Evolutionary conservation across 2,329 filamentous ascomycete genomes (phyloP).

Genomic region (Chaetomium sp.): DNA sequence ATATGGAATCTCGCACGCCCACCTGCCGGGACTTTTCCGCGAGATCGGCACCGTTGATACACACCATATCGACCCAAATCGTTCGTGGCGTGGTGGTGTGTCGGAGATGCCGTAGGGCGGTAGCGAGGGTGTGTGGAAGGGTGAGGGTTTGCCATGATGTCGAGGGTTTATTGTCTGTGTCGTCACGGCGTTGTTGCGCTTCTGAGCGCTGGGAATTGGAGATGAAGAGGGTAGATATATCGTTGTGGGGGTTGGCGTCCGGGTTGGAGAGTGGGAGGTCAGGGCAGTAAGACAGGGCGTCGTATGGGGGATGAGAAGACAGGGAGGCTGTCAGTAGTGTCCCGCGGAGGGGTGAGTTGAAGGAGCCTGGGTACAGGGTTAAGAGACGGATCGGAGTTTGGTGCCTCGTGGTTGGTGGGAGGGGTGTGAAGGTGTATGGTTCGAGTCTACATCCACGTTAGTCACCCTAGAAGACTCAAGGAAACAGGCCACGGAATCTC

Average conservation of each 20-base stretch:
- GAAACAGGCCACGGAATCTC: no score
- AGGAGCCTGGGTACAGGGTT: neutral
- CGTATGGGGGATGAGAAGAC: neutral
- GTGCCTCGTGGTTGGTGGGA: neutral
- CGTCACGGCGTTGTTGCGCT: neutral
- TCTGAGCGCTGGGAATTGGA: neutral
- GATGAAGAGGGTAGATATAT: neutral
- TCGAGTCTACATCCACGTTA: neutral
- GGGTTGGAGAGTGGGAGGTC: neutral
- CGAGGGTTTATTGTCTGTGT: no score
- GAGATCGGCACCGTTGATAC: neutral
- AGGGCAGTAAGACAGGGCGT: neutral
- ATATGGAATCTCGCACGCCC: neutral
- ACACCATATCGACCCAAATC: conserved; percentile 1
- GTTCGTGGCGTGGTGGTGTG: neutral
- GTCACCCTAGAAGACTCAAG: no score
- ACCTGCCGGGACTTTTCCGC: neutral
- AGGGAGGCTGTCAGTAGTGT: neutral
- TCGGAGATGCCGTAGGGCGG: neutral
- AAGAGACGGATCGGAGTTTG: neutral
- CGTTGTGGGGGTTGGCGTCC: neutral
- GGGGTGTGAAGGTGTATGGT: neutral
- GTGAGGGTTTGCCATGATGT: neutral
- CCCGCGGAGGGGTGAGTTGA: neutral
- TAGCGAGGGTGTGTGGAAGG: neutral